Conservation (phyloP, 306 rosid species). For the Phaseolus lunatus region DNA sequence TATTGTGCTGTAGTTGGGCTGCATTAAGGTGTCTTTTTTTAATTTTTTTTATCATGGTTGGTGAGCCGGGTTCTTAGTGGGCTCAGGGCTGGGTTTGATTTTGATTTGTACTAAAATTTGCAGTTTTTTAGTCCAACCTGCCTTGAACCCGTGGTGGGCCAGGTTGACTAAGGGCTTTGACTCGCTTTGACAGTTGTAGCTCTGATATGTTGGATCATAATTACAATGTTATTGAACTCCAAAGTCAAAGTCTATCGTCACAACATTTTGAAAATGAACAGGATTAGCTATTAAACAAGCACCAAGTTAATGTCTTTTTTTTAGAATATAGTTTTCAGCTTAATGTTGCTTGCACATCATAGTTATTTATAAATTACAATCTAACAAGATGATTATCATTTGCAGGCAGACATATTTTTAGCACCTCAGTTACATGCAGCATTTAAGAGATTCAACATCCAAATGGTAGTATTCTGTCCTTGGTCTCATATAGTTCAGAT, state of each 20-base stretch:
- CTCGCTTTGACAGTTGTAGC: neutral
- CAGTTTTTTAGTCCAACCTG: too few relatives aligned
- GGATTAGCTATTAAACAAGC: conserved; percentile 25
- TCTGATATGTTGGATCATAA: conserved; percentile 27
- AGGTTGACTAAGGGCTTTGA: too few relatives aligned
- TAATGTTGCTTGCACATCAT: conserved; percentile 20
- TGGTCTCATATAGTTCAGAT: conserved; percentile 17
- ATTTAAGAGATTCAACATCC: conserved; percentile 54
- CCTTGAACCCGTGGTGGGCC: too few relatives aligned
- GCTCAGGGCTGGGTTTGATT: too few relatives aligned
- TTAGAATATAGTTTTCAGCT: conserved; percentile 24
- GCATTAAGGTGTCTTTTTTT: too few relatives aligned
- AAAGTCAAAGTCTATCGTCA: conserved; percentile 28
- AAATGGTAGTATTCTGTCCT: conserved; percentile 62
- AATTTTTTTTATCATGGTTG: too few relatives aligned
- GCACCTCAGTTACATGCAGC: conserved; percentile 76
- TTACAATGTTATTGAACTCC: conserved; percentile 21
- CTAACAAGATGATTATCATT: conserved; percentile 46
- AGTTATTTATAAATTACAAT: conserved; percentile 14
- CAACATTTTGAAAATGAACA: conserved; percentile 17
- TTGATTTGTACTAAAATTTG: too few relatives aligned
- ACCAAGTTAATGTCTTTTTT: conserved; percentile 17
- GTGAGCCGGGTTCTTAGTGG: too few relatives aligned
- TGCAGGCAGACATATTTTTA: conserved; percentile 91
- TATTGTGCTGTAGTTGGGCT: too few relatives aligned